phyloP scores from a whole-genome alignment of 768 basidiomycete genomes.

The Tubosaeta sp. region DNA sequence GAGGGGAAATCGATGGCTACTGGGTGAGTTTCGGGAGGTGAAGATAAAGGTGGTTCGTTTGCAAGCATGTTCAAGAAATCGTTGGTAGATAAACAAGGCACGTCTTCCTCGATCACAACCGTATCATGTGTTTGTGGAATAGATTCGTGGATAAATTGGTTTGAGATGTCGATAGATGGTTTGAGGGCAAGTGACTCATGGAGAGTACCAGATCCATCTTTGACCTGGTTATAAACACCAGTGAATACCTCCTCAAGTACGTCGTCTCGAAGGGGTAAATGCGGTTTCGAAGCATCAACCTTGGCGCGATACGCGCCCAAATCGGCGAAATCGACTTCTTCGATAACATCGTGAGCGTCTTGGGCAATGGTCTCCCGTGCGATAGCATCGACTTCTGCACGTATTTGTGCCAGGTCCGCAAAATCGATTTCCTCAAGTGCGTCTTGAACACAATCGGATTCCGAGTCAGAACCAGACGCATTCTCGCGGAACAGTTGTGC shows the following conservation, averaged over 20 bases:
- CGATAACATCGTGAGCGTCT: constrained; percentile 30
- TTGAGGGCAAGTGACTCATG: constrained; percentile 4
- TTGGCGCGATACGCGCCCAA: constrained; percentile 16
- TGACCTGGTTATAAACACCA: constrained; percentile 31
- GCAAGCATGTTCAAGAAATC: background rate
- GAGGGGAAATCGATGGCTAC: background rate
- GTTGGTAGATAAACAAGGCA: too few species aligned
- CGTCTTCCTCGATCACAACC: background rate
- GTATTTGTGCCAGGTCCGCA: constrained; percentile 49
- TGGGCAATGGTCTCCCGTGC: constrained; percentile 1
- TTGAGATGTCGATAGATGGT: constrained; percentile 10
- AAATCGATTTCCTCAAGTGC: constrained; percentile 63
- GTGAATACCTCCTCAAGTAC: constrained; percentile 34
- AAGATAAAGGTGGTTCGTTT: background rate
- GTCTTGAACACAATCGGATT: constrained; percentile 30
- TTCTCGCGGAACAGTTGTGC: constrained; percentile 54
- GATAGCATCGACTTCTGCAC: constrained; percentile 36
- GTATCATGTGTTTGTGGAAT: background rate
- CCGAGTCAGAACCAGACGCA: constrained; percentile 18
- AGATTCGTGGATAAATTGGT: background rate
- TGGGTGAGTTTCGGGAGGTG: background rate
- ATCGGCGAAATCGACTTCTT: constrained; percentile 49
- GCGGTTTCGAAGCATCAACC: constrained; percentile 8
- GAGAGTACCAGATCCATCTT: background rate
- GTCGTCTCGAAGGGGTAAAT: constrained; percentile 9